Percentiles rank a stretch among this genome's conserved stretches.
phyloP scores from a whole-genome alignment of 2,329 filamentous ascomycete genomes.

The Coniochaeta sp. region DNA sequence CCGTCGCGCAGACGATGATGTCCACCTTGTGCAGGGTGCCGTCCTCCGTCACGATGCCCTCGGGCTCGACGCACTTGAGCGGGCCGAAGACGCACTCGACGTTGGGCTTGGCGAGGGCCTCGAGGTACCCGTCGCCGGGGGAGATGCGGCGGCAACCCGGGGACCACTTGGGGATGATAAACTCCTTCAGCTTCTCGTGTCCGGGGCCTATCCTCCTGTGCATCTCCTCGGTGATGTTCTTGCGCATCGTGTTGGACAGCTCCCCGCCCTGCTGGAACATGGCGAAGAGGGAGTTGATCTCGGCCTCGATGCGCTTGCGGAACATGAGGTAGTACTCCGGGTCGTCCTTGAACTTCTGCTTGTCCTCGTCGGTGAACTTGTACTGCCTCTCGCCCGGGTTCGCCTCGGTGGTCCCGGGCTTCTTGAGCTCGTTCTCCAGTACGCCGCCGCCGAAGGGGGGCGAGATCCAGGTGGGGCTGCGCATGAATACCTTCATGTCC shows the following conservation, averaged over 20 bases:
- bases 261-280: slow-evolving; percentile 33
- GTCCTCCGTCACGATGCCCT: slow-evolving; percentile 21
- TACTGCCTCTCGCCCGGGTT: slow-evolving; percentile 31
- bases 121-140: slow-evolving; percentile 34
- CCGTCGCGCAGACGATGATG: slow-evolving; percentile 28
- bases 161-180: slow-evolving; percentile 30
- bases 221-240: slow-evolving; percentile 35
- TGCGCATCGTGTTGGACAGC: slow-evolving; percentile 28
- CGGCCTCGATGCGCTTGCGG: slow-evolving; percentile 33
- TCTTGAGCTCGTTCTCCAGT: slow-evolving; percentile 18
- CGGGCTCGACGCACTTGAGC: slow-evolving; percentile 26
- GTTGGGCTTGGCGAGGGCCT: slow-evolving; percentile 34
- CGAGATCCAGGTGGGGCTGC: slow-evolving; percentile 13
- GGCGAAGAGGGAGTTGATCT: slow-evolving; percentile 32
- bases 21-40: slow-evolving; percentile 21
- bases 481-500: slow-evolving; percentile 3
- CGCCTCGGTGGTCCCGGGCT: slow-evolving; percentile 17
- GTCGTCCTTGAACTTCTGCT: slow-evolving; percentile 29
- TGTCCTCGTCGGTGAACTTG: slow-evolving; percentile 25
- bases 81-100: slow-evolving; percentile 32
- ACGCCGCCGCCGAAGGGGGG: slow-evolving; percentile 18
- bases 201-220: slow-evolving; percentile 30
- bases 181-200: slow-evolving; percentile 31
- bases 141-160: slow-evolving; percentile 35
- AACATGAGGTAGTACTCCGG: slow-evolving; percentile 32